Evolutionary conservation across 1,284 basidiomycete genomes (phyloP).

Genomic region (Leccinum laetum): DNA sequence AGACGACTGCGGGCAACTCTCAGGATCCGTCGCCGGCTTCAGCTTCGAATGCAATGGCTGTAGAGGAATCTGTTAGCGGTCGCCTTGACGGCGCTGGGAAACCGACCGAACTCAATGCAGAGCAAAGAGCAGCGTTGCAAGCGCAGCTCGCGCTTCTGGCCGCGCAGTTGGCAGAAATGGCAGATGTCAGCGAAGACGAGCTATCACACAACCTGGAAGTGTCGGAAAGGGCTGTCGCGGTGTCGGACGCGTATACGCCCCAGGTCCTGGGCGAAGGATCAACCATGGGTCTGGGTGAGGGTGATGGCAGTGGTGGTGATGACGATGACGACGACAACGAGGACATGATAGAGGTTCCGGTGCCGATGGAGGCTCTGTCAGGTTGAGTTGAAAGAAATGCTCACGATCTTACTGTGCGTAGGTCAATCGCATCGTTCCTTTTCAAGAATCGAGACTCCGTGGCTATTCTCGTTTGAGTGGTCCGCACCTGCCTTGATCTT

Average conservation of each 20-base stretch:
- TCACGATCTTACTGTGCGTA: background rate
- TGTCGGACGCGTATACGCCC: background rate
- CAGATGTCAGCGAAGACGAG: slow-evolving; percentile 36
- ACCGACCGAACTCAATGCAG: slow-evolving; percentile 24
- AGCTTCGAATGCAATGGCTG: background rate
- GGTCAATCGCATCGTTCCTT: slow-evolving; percentile 3
- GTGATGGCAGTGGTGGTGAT: slow-evolving; percentile 26
- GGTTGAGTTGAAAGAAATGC: slow-evolving; percentile 45
- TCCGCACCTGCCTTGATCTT: background rate
- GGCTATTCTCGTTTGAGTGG: background rate
- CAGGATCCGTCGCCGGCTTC: slow-evolving; percentile 6
- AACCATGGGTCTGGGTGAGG: slow-evolving; percentile 31
- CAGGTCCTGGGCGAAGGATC: slow-evolving; percentile 11
- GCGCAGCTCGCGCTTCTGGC: slow-evolving; percentile 63
- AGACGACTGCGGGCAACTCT: background rate
- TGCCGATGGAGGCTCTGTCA: slow-evolving; percentile 19
- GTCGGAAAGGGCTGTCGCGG: slow-evolving; percentile 1
- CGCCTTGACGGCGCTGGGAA: slow-evolving; percentile 3
- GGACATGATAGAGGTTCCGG: slow-evolving; percentile 35
- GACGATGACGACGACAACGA: slow-evolving; percentile 22
- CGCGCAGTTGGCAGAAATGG: slow-evolving; percentile 60
- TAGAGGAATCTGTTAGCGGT: slow-evolving; percentile 3
- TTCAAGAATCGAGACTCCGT: background rate
- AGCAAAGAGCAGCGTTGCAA: slow-evolving; percentile 59
- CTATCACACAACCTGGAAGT: slow-evolving; percentile 31